Evolutionary conservation across 495 filamentous ascomycete genomes (phyloP).

Genomic region (Xylaria longipes): DNA sequence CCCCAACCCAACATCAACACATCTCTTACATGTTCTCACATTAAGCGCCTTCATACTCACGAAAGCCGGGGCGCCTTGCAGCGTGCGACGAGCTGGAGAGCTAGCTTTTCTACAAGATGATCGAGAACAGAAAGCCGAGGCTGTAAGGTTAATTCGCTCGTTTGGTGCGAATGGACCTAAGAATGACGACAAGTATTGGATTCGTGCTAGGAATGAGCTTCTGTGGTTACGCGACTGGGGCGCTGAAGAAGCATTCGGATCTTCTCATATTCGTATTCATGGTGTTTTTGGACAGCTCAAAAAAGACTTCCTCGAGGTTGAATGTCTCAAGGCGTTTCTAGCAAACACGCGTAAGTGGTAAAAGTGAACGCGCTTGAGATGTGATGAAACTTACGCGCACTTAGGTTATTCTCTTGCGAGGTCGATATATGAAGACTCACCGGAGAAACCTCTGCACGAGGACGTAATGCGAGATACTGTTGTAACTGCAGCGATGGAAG

Average conservation of each 20-base stretch:
- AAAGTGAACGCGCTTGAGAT: not conserved
- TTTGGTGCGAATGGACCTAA: conserved; percentile 56
- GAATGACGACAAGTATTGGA: conserved; percentile 73
- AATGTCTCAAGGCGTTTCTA: conserved; percentile 76
- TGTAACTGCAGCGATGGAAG: conserved; percentile 69
- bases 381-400: conserved; percentile 30
- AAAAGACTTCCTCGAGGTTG: conserved; percentile 68
- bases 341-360: conserved; percentile 64
- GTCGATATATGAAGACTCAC: conserved; percentile 69
- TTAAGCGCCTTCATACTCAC: conserved; percentile 71
- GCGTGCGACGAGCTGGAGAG: conserved; percentile 65
- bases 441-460: conserved; percentile 56
- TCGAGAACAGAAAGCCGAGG: conserved; percentile 69
- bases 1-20: conserved; percentile 64
- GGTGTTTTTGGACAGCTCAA: conserved; percentile 77
- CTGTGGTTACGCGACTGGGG: conserved; percentile 88
- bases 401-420: conserved; percentile 71
- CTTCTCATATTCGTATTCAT: conserved; percentile 42
- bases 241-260: conserved; percentile 45
- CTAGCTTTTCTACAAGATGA: conserved; percentile 63
- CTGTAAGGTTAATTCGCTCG: conserved; percentile 66
- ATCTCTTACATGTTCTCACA: conserved; percentile 70
- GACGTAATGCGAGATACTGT: conserved; percentile 68
- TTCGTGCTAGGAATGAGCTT: conserved; percentile 66
- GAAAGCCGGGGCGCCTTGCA: conserved; percentile 63